A percentile compares a stretch with the other conserved stretches of the same genome.
Conservation (phyloP, 2,329 filamentous ascomycete genomes). For the Pseudogymnoascus sp. region DNA sequence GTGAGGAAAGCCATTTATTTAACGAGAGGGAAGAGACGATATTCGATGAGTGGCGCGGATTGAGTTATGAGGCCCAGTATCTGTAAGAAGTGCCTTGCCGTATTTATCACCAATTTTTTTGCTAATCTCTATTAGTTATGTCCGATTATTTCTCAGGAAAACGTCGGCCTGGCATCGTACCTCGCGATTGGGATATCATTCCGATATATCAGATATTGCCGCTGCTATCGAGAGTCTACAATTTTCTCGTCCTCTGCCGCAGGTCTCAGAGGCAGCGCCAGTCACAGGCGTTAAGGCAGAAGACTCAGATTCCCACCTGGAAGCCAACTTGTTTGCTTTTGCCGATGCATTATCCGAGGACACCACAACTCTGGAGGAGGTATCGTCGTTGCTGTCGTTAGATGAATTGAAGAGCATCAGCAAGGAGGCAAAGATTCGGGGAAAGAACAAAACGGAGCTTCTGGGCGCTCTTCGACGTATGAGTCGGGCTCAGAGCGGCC, state of each 20-base stretch:
- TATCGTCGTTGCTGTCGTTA: slow-evolving; percentile 70
- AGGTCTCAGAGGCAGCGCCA: slow-evolving; percentile 16
- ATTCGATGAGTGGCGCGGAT: slow-evolving; percentile 64
- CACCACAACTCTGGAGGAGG: slow-evolving; percentile 75
- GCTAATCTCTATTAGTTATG: slow-evolving; percentile 53
- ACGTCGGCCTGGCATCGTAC: slow-evolving; percentile 85
- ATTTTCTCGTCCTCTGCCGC: slow-evolving; percentile 46
- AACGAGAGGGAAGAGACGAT: slow-evolving; percentile 68
- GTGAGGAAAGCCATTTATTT: slow-evolving; percentile 84
- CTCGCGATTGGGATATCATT: slow-evolving; percentile 68
- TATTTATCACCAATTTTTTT: not conserved
- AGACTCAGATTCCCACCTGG: slow-evolving; percentile 24
- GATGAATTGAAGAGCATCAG: slow-evolving; percentile 81
- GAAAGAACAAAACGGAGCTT: slow-evolving; percentile 80
- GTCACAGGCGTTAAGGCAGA: slow-evolving; percentile 15
- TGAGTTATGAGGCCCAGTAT: slow-evolving; percentile 84
- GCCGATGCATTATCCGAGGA: slow-evolving; percentile 68
- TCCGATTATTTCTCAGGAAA: slow-evolving; percentile 87
- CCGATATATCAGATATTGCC: slow-evolving; percentile 70
- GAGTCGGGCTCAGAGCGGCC: slow-evolving; percentile 66
- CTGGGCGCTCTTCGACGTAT: slow-evolving; percentile 64
- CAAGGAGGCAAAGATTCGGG: slow-evolving; percentile 78
- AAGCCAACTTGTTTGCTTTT: slow-evolving; percentile 58
- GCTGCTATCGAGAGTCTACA: slow-evolving; percentile 61
- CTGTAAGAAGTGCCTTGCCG: slow-evolving; percentile 49